phyloP scores from a whole-genome alignment of 2,329 filamentous ascomycete species.

The Apiospora pterosperma region DNA sequence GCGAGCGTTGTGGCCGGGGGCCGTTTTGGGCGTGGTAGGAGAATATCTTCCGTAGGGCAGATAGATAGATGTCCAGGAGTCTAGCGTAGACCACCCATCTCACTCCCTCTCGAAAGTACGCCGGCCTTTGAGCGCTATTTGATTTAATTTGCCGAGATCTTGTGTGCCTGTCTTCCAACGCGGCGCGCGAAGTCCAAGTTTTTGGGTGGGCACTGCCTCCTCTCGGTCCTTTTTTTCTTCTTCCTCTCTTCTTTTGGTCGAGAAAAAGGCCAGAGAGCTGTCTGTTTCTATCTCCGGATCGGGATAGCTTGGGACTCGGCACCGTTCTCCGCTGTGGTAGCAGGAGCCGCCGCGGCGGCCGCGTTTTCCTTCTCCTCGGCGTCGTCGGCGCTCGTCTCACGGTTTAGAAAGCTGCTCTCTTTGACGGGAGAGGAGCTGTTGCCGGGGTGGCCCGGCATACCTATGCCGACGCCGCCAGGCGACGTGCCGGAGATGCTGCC shows the following conservation, averaged over 20 bases:
- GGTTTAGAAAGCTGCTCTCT: slow-evolving; percentile 82
- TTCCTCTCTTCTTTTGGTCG: slow-evolving; percentile 3
- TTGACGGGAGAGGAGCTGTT: slow-evolving; percentile 80
- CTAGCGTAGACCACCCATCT: not conserved
- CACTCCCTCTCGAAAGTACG: not conserved
- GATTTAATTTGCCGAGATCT: not conserved
- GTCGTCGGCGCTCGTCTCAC: slow-evolving; percentile 71
- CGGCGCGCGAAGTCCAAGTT: not conserved
- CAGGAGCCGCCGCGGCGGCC: slow-evolving; percentile 22
- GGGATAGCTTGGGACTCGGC: slow-evolving; percentile 51
- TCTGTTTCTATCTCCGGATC: slow-evolving; percentile 54
- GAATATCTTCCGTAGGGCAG: not conserved
- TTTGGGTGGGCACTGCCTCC: not conserved
- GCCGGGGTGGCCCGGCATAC: not conserved
- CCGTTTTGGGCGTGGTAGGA: not conserved
- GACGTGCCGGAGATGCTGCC: slow-evolving; percentile 62
- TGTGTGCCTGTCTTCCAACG: not conserved
- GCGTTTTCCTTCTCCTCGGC: slow-evolving; percentile 34
- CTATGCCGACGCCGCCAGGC: not conserved
- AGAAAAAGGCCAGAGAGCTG: slow-evolving; percentile 6
- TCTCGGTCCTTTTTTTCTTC: not conserved
- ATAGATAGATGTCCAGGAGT: not conserved
- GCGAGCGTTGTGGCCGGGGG: not conserved
- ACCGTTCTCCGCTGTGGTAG: not conserved
- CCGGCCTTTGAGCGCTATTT: not conserved